These are phyloP conservation scores for Rosa hybrid DNA, from an alignment of 331 rosid genomes.

Conservation along the genomic window DNA sequence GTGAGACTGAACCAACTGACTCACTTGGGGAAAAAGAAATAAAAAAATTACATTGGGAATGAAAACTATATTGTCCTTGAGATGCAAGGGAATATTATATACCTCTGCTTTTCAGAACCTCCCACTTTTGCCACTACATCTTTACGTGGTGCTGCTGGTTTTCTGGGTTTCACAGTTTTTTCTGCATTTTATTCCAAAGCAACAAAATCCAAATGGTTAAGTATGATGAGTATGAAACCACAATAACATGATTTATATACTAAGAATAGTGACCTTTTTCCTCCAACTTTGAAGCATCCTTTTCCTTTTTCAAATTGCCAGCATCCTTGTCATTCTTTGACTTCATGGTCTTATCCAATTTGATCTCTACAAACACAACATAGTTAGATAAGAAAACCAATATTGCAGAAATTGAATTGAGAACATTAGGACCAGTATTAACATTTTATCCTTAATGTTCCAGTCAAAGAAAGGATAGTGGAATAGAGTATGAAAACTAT, in stretches of 20 bases:
- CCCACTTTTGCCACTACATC: slow-evolving; percentile 58
- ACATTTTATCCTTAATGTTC: background rate
- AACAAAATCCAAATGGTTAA: slow-evolving; percentile 8
- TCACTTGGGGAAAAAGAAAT: background rate
- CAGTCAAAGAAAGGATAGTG: background rate
- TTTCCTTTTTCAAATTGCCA: slow-evolving; percentile 35
- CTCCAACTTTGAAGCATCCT: slow-evolving; percentile 44
- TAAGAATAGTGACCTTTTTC: slow-evolving; percentile 52
- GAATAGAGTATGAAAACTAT: background rate
- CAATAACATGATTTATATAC: slow-evolving; percentile 17
- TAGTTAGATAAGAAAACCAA: background rate
- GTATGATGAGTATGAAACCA: slow-evolving; percentile 5
- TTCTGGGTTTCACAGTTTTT: slow-evolving; percentile 49
- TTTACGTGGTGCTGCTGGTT: slow-evolving; percentile 46
- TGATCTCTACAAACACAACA: background rate
- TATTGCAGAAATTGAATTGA: slow-evolving; percentile 8
- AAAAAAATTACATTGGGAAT: slow-evolving; percentile 10
- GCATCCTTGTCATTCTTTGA: slow-evolving; percentile 39
- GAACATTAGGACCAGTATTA: background rate
- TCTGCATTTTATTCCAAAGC: slow-evolving; percentile 33
- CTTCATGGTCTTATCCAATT: slow-evolving; percentile 35
- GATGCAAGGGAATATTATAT: slow-evolving; percentile 14
- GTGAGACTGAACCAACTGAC: slow-evolving; percentile 2
- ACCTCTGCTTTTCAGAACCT: slow-evolving; percentile 85
- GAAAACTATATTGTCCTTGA: background rate